Conservation (phyloP, 345 rosid species). For the Sonneratia alba region DNA sequence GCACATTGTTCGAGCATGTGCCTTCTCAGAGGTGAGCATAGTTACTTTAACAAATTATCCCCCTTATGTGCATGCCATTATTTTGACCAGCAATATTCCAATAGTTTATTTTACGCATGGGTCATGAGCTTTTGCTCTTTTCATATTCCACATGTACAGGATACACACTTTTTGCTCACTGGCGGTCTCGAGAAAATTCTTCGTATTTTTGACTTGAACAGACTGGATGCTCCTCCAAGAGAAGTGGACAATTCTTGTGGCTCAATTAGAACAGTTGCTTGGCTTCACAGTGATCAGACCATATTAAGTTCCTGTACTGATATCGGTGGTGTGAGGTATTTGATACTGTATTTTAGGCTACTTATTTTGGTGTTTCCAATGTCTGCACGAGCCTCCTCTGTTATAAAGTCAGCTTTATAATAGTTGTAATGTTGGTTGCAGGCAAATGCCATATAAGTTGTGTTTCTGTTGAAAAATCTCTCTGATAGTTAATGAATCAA, state of each 20-base stretch:
- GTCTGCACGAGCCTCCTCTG: neutral
- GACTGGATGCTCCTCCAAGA: slow-evolving; percentile 79
- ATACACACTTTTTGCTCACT: slow-evolving; percentile 74
- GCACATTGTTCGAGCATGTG: slow-evolving; percentile 83
- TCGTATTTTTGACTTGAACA: slow-evolving; percentile 79
- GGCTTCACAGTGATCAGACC: slow-evolving; percentile 98
- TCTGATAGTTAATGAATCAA: neutral
- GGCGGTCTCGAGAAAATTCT: slow-evolving; percentile 91
- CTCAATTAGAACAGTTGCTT: slow-evolving; percentile 75
- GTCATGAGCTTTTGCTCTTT: neutral
- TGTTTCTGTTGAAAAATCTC: neutral
- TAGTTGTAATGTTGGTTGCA: neutral
- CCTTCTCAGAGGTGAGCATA: slow-evolving; percentile 68
- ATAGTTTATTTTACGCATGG: neutral
- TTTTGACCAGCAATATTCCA: neutral
- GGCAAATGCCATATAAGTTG: neutral
- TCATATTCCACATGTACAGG: slow-evolving; percentile 30
- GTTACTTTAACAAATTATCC: neutral
- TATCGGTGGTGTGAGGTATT: slow-evolving; percentile 79
- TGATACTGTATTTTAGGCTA: neutral
- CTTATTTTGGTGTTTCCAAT: neutral
- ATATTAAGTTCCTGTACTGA: slow-evolving; percentile 86
- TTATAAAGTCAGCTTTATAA: neutral
- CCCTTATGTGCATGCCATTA: neutral
- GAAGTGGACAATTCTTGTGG: slow-evolving; percentile 83